Base-by-base conservation (phyloP, 1,284 basidiomycete genomes). In the Ceratobasidium sp. region DNA sequence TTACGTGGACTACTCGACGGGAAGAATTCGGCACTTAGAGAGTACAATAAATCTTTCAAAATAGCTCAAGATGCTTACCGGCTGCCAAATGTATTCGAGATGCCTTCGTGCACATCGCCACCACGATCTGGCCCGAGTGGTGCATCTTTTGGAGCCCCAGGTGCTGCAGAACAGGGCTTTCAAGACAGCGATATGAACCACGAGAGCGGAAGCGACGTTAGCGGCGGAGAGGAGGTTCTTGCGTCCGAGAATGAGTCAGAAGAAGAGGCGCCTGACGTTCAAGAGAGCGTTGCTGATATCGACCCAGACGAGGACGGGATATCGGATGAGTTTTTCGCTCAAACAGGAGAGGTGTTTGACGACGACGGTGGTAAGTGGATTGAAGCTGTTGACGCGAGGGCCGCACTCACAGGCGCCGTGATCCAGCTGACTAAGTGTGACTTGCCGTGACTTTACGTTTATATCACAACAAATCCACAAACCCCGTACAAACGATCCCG, bases 31-130 rank as follows among this genome's bases (percentile, higher is more conserved):
- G 59, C 26, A 38, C 23, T 61, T 28, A 61, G 3, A 33, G 59
- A 26, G 23, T 61, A 61, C 59, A 61, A 61, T 33, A 28, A 28
- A 28, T 61, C 59, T 9, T 61, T 61, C 28, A 61, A 61, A 33
- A 5, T 38, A 2, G 23, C 56, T 28, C 56, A 57, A 23, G 56
- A 57, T 15, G 56, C 56, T n/a, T 57, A 57, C 26, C 56, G 56
- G 20, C 23, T n/a, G 9, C 56, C 56, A 28, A 28, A 12, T 23
- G 56, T 57, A 57, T 57, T 28, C 56, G 26, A 57, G 23, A 57
- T 57, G 56, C 15, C 56, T 28, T n/a, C 56, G 26, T 23, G 26
- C 59, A 33, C 59, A 12, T 28, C 33, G 28, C 38, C 33, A 38
- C 59, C 59, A 10, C 23, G 2, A 9, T 10, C 9, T 61, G 15